Conservation (phyloP, 306 rosid genomes). For the Cucumis sativus region Cucumber_9930_V3 NC_026656.2:10972501-10973000, state of each 20-base stretch:
- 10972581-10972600: conserved; percentile 5
- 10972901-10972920: neutral
- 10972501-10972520: conserved; percentile 51
- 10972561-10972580: neutral
- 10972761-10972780: neutral
- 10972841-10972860: neutral
- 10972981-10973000: neutral
- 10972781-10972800: neutral
- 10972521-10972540: conserved; percentile 32
- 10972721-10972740: conserved; percentile 22
- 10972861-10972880: neutral
- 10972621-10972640: conserved; percentile 61
- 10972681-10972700: conserved; percentile 84
- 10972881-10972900: neutral
- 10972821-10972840: neutral
- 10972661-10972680: conserved; percentile 72
- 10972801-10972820: conserved; percentile 20
- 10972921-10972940: neutral
- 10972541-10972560: conserved; percentile 20
- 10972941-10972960: neutral
- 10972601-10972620: conserved; percentile 55
- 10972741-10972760: neutral
- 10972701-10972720: conserved; percentile 64
- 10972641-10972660: conserved; percentile 69
- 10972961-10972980: neutral